phyloP scores from a whole-genome alignment of 1,284 basidiomycete genomes.

The Irpex rosettiformis region DNA sequence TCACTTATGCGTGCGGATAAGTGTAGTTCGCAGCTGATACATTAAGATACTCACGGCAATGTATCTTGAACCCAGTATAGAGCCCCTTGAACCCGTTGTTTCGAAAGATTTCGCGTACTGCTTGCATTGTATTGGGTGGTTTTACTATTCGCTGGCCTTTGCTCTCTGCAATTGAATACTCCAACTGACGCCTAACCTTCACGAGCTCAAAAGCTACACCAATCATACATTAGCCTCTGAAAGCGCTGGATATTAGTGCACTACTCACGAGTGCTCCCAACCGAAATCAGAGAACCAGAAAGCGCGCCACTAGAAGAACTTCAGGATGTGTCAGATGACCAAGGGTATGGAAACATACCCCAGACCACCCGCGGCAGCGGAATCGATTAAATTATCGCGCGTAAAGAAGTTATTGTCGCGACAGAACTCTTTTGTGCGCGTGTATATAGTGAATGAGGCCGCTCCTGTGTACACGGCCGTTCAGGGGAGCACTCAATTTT shows the following conservation, averaged over 20 bases:
- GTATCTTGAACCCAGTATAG: slow-evolving; percentile 81
- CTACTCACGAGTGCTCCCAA: slow-evolving; percentile 80
- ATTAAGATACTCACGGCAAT: slow-evolving; percentile 55
- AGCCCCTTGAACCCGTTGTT: slow-evolving; percentile 68
- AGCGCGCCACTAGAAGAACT: slow-evolving; percentile 56
- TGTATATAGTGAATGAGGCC: slow-evolving; percentile 93
- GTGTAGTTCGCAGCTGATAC: slow-evolving; percentile 2
- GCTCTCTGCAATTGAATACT: slow-evolving; percentile 86
- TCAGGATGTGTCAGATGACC: not conserved
- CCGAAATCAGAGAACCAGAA: slow-evolving; percentile 80
- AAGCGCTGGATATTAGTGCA: not conserved
- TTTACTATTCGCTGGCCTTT: slow-evolving; percentile 66
- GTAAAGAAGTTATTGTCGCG: slow-evolving; percentile 58
- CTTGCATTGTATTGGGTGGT: slow-evolving; percentile 69
- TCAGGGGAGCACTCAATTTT: slow-evolving; percentile 9
- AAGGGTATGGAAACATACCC: slow-evolving; percentile 27
- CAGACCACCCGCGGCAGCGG: slow-evolving; percentile 71
- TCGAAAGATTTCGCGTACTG: slow-evolving; percentile 69
- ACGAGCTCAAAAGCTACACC: slow-evolving; percentile 84
- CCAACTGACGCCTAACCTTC: slow-evolving; percentile 90
- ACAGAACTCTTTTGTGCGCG: slow-evolving; percentile 81
- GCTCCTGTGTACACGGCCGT: slow-evolving; percentile 50
- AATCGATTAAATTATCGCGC: slow-evolving; percentile 60
- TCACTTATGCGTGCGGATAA: slow-evolving; percentile 41
- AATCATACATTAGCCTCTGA: not conserved